Base-by-base conservation (phyloP, 768 basidiomycete genomes). In the Phylloporus sp. region DNA sequence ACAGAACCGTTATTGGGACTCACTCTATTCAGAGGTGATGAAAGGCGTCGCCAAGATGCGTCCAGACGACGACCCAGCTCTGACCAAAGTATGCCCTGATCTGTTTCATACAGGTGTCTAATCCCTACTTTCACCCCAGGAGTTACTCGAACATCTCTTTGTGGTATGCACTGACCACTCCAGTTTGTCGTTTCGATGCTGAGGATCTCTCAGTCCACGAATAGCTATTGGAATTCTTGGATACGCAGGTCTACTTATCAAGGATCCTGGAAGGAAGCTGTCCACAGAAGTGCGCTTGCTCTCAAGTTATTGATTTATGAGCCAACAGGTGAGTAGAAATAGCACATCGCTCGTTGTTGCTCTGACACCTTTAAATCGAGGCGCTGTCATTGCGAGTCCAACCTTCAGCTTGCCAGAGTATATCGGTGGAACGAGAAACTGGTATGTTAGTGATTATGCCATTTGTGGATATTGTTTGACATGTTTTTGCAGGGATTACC, bases 261-360 rank as follows among this genome's bases (percentile, higher is more conserved):
- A 13, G 96, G 95, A 0, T 80, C 90, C 14, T 99, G 96, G 96
- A 86, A 94, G 57, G 96, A 99, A 64, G 84, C 87, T 3, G 93
- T 98, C 6, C 81, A 91, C 59, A 80, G 94, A 20, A 92, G 90
- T 47, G 95, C 92, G 1, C 74, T 97, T n/a, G 90, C 92, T 1
- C 72, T 97, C 52, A 98, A 98, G 68, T 76, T 96, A 46, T 73
- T 97, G 50, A 92, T 93, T 36, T 97, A 79, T 58, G 93, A 95
- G 61, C 93, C 92, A 2, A 96, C 90, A 2, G 87, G 86, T 79
- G 38, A 9, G 70, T 23, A 14, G 9, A 17, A 20, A 13, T 15
- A 14, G 6, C 2, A 10, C 9, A 13, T 20, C 9, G 9, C 9
- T 13, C 23, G 2, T 33, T 6, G 35, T 42, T 29, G 37, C 26